Base-by-base conservation (phyloP, 2,329 filamentous ascomycete genomes). In the Ophiostoma perfectum region DNA sequence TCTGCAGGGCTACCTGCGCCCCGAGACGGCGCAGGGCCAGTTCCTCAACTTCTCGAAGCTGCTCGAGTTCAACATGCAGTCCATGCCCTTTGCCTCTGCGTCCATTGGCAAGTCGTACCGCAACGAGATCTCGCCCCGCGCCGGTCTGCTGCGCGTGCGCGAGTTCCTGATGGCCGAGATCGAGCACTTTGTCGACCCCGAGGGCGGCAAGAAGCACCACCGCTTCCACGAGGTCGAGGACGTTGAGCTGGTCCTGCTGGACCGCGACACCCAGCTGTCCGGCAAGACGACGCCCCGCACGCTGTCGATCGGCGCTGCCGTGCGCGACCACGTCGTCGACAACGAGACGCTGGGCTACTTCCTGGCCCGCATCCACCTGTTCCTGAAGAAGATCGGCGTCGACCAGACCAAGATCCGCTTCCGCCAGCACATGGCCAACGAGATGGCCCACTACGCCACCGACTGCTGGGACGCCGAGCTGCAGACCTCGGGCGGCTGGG, bases 91-190 rank as follows among this genome's bases (percentile, higher is more conserved):
- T 76, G 95, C 95, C 14, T 98, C 94, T 65, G 95, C 95, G 64
- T 96, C 92, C 52, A 96, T 99, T 77, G 95, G 95, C 80, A 97
- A 97, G 81, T 97, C 94, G 1, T 98, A 97, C 86, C 88, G 95
- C 75, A 99, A 99, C 78, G 95, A 99, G 77, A 97, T 99, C 74
- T 97, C 95, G 0, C 95, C 95, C 9, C 88, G 95, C 68, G 87
- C 92, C 72, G 95, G 95, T 80, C 88, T 99, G 55, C 81, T 99
- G 69, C 90, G 95, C 74, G 95, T 99, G 60, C 91, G 95, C 74
- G 95, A 99, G 79, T 98, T 99, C 81, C 81, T 97, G 74, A 98
- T 99, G 95, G 95, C 94, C 38, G 95, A 99, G 81, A 97, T 99
- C 74, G 95, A 99, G 82, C 95, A 99, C 79, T 99, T 92, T 77